Evolutionary conservation across 2,329 filamentous ascomycete species (phyloP).

Genomic region (Phialemoniopsis sp.): DNA sequence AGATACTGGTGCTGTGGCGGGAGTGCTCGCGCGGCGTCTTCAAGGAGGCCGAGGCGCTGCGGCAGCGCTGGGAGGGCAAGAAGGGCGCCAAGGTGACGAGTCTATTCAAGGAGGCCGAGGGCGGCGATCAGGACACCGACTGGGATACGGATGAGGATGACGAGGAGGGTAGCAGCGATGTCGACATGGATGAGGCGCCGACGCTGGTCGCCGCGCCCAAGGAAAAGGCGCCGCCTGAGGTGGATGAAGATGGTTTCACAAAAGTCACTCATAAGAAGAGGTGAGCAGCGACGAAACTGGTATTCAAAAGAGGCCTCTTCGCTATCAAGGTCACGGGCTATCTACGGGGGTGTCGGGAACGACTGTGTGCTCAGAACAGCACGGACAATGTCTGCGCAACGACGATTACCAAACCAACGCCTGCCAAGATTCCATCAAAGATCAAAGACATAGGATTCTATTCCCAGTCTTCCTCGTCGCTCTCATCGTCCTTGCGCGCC

Average conservation of each 20-base stretch:
- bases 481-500: conserved; percentile 51
- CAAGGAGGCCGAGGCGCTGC: conserved; percentile 59
- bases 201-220: conserved; percentile 50
- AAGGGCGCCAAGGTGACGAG: conserved; percentile 54
- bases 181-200: conserved; percentile 68
- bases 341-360: background rate
- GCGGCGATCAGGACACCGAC: conserved; percentile 54
- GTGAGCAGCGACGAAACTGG: conserved; percentile 25
- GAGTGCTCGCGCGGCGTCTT: conserved; percentile 64
- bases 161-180: conserved; percentile 50
- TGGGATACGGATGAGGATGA: conserved; percentile 54
- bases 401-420: no score
- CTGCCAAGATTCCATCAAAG: background rate
- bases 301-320: background rate
- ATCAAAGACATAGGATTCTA: conserved; percentile 28
- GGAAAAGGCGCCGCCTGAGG: conserved; percentile 64
- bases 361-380: background rate
- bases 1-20: conserved; percentile 65
- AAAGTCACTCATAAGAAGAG: conserved; percentile 68
- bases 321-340: background rate
- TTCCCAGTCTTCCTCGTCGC: conserved; percentile 76
- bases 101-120: conserved; percentile 51
- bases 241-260: conserved; percentile 80
- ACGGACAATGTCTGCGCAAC: background rate
- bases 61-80: conserved; percentile 56